These are phyloP conservation scores for Russula emetica DNA, from an alignment of 768 basidiomycete species.

Conservation along the genomic window DNA sequence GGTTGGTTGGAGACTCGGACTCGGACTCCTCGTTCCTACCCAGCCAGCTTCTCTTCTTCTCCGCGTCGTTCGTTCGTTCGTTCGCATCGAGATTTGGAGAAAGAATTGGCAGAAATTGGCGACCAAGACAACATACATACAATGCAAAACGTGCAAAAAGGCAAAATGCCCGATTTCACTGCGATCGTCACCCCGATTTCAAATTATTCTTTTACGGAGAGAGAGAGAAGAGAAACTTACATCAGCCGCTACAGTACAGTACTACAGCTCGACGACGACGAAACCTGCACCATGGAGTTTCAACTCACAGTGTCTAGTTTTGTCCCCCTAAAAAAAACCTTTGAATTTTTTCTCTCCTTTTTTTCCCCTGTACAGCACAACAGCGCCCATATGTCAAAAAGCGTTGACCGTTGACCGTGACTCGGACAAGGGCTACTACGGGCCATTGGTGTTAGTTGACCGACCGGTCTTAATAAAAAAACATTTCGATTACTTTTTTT, in stretches of 20 bases:
- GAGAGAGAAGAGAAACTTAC: neutral
- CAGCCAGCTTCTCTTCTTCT: slow-evolving; percentile 13
- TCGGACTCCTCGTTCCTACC: no score
- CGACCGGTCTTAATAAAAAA: neutral
- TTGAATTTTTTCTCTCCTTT: no score
- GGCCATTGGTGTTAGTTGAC: neutral
- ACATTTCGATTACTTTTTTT: neutral
- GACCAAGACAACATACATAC: neutral
- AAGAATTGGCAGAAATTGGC: no score
- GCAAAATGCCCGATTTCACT: slow-evolving; percentile 26
- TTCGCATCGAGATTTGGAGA: slow-evolving; percentile 25
- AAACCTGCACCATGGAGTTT: no score
- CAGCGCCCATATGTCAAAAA: neutral
- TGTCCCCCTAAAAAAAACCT: no score
- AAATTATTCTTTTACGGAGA: neutral
- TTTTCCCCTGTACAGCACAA: neutral
- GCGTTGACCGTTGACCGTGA: neutral
- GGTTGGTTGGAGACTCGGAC: no score
- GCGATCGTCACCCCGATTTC: slow-evolving; percentile 27
- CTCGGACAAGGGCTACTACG: neutral
- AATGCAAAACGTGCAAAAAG: slow-evolving; percentile 19
- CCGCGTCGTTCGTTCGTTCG: neutral
- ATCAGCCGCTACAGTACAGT: neutral
- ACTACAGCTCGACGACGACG: neutral
- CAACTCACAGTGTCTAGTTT: no score